Base-by-base conservation (phyloP, 2,329 filamentous ascomycete genomes). In the Talaromyces pinophilus region DNA sequence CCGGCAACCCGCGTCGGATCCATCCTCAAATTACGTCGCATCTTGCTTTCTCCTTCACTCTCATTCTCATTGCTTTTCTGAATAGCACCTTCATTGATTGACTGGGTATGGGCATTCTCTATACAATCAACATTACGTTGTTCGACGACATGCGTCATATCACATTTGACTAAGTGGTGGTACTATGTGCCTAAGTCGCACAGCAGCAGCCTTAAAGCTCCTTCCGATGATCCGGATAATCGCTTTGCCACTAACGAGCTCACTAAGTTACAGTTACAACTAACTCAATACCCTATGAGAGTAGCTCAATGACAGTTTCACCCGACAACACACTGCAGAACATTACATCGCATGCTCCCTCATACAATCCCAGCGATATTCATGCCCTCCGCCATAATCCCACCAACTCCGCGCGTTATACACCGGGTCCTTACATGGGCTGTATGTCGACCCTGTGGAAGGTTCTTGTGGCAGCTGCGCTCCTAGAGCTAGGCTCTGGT, bases 321-420 rank as follows among this genome's bases (percentile, higher is more conserved):
- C 30, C 30, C 5, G 7, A 48, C 30, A 25, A 30, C 48, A 30
- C 8, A 10, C 7, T n/a, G 8, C 54, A 22, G 40, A 30, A 38
- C 19, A n/a, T 60, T 25, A 64, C 62, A 64, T 64, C 25, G 40
- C 62, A 35, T 35, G 25, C 17, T 64, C 62, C 17, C 62, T 44
- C 62, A 64, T 44, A 48, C 62, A 59, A 28, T 64, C 62, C 62
- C 62, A 64, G 17, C 62, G 62, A 64, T 64, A 64, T 17, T 64
- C 62, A 30, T 25, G 28, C n/a, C 69, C 69, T 44, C 74, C 71
- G 5, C 72, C 70, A 59, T 73, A 66, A 54, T 78, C 73, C 78
- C 78, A 81, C 77, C 77, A 79, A 62, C 76, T 73, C 57, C 76
- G 73, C 40, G 73, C 71, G 44, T 77, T 77, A 66, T 81, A 82